Base-by-base conservation (phyloP, 2,329 filamentous ascomycete genomes). In the Fusarium begoniae region DNA sequence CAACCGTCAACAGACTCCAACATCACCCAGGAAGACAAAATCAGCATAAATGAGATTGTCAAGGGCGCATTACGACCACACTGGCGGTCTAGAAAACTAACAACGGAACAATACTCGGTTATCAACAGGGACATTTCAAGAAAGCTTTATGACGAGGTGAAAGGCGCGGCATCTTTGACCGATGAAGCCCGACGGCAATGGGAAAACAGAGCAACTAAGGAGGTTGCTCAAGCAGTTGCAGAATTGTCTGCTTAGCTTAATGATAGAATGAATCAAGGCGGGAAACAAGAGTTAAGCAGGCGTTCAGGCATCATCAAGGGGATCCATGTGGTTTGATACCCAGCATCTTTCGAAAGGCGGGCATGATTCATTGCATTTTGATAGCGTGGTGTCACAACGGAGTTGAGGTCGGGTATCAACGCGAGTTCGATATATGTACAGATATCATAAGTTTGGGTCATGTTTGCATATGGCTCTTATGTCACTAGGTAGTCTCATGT, bases 91-190 rank as follows among this genome's bases (percentile, higher is more conserved):
- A 92, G 93, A 76, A 90, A 92, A 72, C 88, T 98, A 70, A 94
- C 92, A 24, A 94, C 95, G 75, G 94, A 98, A 68, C 93, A 98
- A 82, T 99, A 97, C 81, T 96, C 94, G 6, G 90, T 91, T 64
- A 98, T 98, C 83, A 98, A 98, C 80, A 92, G 95, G 71, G 92
- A 93, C 69, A 91, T 98, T 40, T 98, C 94, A 47, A 92, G 94
- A 66, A 93, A 92, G 84, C 86, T 99, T 66, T 99, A 99, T 83
- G 94, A 91, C 73, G 88, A 90, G 70, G 86, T 90, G 51, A 85
- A 85, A 54, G 85, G 87, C 69, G 86, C 87, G 20, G 83, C 87
- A 26, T 83, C 86, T 30, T 87, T 96, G 37, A 89, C 93, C 77
- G 88, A 92, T 28, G 89, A 90, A 35, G 89, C 90, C 63, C 89